These are phyloP conservation scores for Talaromyces sp. DNA, from an alignment of 2,329 filamentous ascomycete species.

Conservation along the genomic window DNA sequence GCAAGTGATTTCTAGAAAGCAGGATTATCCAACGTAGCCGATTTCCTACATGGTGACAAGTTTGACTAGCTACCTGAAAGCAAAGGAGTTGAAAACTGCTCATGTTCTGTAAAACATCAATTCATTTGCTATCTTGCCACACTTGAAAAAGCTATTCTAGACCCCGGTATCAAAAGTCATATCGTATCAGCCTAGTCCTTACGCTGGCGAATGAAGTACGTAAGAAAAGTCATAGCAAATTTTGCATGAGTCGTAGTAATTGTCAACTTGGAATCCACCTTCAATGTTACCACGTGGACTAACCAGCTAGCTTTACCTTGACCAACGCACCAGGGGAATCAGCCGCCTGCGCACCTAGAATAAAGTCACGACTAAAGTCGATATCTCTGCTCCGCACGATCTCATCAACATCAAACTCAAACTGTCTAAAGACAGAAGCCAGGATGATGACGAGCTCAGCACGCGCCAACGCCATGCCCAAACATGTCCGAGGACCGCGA, in stretches of 20 bases:
- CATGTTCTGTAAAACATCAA: not conserved
- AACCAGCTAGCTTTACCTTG: not conserved
- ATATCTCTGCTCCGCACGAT: constrained; percentile 3
- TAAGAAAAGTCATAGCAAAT: not conserved
- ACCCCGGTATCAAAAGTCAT: not conserved
- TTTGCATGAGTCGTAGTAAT: not conserved
- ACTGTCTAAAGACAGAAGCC: constrained; percentile 10
- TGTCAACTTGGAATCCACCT: not conserved
- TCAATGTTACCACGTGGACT: not conserved
- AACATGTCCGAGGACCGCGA: constrained; percentile 20
- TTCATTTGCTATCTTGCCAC: not conserved
- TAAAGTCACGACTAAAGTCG: constrained; percentile 1
- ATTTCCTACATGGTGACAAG: not conserved
- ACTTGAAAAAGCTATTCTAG: too few relatives aligned
- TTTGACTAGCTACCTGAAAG: not conserved
- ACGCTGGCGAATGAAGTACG: not conserved
- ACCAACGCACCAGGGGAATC: not conserved
- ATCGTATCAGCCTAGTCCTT: not conserved
- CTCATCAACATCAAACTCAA: constrained; percentile 3
- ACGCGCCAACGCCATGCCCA: constrained; percentile 32
- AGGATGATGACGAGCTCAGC: constrained; percentile 30
- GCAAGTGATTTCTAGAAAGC: not conserved
- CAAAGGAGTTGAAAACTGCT: not conserved
- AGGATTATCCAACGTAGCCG: not conserved
- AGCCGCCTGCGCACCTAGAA: not conserved